A percentile compares a stretch with the other conserved stretches of the same genome.
Conservation (phyloP, 331 rosid species). For the Rosa hybrid region DNA sequence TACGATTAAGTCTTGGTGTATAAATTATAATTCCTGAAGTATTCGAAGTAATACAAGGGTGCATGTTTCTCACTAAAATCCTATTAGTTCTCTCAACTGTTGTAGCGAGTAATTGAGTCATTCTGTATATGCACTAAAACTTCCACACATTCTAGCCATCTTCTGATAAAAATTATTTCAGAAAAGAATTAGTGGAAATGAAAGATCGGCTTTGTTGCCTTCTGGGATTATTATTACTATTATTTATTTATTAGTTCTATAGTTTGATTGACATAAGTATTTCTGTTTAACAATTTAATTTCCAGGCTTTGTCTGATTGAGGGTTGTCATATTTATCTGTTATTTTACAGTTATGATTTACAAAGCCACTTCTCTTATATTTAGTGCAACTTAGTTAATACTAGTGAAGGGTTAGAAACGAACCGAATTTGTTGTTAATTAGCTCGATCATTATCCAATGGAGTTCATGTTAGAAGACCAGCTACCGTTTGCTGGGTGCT, state of each 20-base stretch:
- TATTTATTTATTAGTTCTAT: too few species aligned
- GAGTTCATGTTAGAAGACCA: not conserved
- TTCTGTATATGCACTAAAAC: not conserved
- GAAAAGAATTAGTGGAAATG: not conserved
- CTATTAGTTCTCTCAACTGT: not conserved
- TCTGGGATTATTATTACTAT: not conserved
- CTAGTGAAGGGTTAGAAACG: not conserved
- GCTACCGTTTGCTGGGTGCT: not conserved
- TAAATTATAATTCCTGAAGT: not conserved
- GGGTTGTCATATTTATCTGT: not conserved
- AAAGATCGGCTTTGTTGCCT: not conserved
- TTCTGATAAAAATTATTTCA: not conserved
- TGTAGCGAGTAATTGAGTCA: not conserved
- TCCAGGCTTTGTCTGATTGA: not conserved
- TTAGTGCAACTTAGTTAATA: not conserved
- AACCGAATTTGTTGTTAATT: not conserved
- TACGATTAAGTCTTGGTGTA: not conserved
- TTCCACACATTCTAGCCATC: not conserved
- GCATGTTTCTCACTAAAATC: not conserved
- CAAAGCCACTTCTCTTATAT: not conserved
- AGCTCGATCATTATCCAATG: not conserved
- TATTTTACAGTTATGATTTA: too few species aligned
- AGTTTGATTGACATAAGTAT: not conserved
- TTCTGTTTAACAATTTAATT: not conserved
- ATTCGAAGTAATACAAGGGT: not conserved